Evolutionary conservation across 2,329 filamentous ascomycete species (phyloP).

Genomic region (Verticillium tricorpus): DNA sequence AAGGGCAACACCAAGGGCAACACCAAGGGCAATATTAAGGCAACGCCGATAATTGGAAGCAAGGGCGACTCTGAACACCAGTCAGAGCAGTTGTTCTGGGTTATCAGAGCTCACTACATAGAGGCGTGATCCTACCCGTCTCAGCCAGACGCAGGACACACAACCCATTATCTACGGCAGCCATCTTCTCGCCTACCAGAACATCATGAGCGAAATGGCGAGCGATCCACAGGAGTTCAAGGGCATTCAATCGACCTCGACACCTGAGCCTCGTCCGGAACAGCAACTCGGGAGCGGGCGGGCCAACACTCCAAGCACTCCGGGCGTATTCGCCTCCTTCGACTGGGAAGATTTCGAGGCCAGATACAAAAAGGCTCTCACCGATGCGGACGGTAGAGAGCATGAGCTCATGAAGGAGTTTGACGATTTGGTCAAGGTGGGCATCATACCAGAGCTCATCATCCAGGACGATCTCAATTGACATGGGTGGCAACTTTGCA

Average conservation of each 20-base stretch:
- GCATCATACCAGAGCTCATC: not conserved
- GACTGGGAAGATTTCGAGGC: conserved; percentile 75
- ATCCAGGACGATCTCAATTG: not conserved
- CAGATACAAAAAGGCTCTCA: conserved; percentile 63
- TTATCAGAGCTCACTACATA: not conserved
- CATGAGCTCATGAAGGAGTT: conserved; percentile 63
- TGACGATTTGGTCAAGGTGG: conserved; percentile 59
- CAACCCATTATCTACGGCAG: not conserved
- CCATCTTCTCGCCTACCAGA: not conserved
- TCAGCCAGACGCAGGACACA: not conserved
- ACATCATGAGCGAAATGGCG: not conserved
- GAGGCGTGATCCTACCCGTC: not conserved
- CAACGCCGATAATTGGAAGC: not conserved
- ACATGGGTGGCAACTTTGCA: conserved; percentile 28
- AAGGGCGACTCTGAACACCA: not conserved
- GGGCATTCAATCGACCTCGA: conserved; percentile 16
- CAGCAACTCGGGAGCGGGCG: conserved; percentile 23
- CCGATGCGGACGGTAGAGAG: conserved; percentile 59
- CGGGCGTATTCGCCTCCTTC: conserved; percentile 51
- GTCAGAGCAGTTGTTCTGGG: no score
- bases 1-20: not conserved
- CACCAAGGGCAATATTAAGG: not conserved
- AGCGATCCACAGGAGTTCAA: not conserved
- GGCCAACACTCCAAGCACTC: conserved; percentile 40
- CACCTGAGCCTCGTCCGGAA: conserved; percentile 32